phyloP scores from a whole-genome alignment of 1,284 basidiomycete species.

The Ganoderma leucocontextum region DNA sequence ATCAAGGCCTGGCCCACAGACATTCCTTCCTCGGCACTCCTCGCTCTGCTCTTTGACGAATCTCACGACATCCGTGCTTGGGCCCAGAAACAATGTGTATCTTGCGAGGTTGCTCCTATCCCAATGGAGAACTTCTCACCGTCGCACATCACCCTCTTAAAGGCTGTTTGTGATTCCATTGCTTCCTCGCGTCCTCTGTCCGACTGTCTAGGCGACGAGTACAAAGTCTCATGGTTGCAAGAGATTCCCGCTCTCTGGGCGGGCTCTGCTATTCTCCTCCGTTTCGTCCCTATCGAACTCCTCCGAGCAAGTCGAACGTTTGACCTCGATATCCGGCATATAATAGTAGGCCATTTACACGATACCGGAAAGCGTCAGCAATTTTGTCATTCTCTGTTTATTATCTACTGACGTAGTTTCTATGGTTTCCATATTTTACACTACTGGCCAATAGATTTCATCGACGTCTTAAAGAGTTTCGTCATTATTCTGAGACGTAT shows the following conservation, averaged over 20 bases:
- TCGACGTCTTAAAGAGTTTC: conserved; percentile 67
- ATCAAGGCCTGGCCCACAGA: conserved; percentile 64
- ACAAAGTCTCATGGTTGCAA: conserved; percentile 24
- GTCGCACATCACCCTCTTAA: conserved; percentile 55
- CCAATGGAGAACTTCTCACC: conserved; percentile 52
- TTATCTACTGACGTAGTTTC: conserved; percentile 16
- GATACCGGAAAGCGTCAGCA: conserved; percentile 70
- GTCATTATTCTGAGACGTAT: conserved; percentile 62
- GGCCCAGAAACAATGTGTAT: conserved; percentile 57
- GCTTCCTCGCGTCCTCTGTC: conserved; percentile 22
- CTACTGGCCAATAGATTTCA: conserved; percentile 61
- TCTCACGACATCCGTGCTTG: conserved; percentile 61
- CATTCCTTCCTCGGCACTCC: conserved; percentile 63
- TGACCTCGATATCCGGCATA: conserved; percentile 55
- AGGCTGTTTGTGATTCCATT: conserved; percentile 44
- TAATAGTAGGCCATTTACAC: conserved; percentile 68
- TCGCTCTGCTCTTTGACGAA: conserved; percentile 66
- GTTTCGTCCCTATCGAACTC: conserved; percentile 58
- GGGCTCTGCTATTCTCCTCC: conserved; percentile 57
- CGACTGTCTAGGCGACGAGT: conserved; percentile 21
- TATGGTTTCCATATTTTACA: conserved; percentile 13
- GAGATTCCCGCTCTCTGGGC: conserved; percentile 62
- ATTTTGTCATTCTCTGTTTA: conserved; percentile 31
- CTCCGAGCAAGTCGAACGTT: conserved; percentile 47
- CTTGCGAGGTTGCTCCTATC: conserved; percentile 55